These are phyloP conservation scores for Candida ficus DNA, from an alignment of 805 yeast species.

Conservation along the genomic window DNA sequence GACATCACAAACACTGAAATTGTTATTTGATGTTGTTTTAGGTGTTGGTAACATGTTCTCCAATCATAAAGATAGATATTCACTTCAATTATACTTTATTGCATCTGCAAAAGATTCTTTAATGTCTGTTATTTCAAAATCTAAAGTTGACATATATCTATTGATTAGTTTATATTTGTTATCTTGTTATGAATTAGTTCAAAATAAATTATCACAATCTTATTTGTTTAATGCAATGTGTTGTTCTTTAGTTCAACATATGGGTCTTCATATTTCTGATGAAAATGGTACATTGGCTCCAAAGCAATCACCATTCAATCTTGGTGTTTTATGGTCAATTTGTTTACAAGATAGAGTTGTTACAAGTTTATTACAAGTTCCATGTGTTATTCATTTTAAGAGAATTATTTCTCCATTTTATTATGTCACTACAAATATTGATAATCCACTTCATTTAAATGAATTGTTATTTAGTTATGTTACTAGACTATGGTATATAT, in stretches of 20 bases:
- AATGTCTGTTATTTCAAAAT: slow-evolving; percentile 14
- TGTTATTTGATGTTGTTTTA: slow-evolving; percentile 22
- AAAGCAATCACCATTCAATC: not conserved
- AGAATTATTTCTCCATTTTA: slow-evolving; percentile 30
- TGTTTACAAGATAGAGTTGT: slow-evolving; percentile 28
- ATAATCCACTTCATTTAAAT: slow-evolving; percentile 9
- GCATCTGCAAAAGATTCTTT: slow-evolving; percentile 24
- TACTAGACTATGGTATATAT: slow-evolving; percentile 27
- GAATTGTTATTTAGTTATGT: slow-evolving; percentile 25
- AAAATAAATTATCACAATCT: slow-evolving; percentile 27
- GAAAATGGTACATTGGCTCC: not conserved
- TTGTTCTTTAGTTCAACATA: slow-evolving; percentile 29
- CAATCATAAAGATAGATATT: slow-evolving; percentile 10
- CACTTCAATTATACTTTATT: slow-evolving; percentile 17
- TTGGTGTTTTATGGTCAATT: slow-evolving; percentile 27
- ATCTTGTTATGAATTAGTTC: slow-evolving; percentile 29
- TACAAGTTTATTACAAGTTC: slow-evolving; percentile 24
- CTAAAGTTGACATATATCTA: slow-evolving; percentile 19
- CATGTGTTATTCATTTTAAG: slow-evolving; percentile 29
- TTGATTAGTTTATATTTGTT: slow-evolving; percentile 22
- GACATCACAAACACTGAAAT: slow-evolving; percentile 16
- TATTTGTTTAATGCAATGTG: slow-evolving; percentile 28
- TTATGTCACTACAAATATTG: slow-evolving; percentile 12
- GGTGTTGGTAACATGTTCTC: slow-evolving; percentile 24
- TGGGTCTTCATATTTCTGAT: slow-evolving; percentile 20